Base-by-base conservation (phyloP, 2,329 filamentous ascomycete genomes). In the Venturia carpophila region DNA sequence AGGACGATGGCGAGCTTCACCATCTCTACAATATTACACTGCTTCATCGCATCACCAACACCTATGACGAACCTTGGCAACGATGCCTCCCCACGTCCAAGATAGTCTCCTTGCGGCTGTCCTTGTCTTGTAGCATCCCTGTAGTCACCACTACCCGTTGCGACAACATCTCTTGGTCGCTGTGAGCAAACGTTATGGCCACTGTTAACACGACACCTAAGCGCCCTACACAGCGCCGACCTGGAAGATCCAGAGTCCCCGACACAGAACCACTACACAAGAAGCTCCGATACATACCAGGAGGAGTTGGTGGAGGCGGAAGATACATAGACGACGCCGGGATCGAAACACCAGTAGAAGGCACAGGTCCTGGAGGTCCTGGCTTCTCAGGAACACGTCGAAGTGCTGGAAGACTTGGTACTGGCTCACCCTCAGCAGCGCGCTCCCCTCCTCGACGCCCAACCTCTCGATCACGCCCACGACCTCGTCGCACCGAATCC, bases 251-350 rank as follows among this genome's bases (percentile, higher is more conserved):
- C 27, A 56, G 60, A 30, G 55, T 42, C 1, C 30, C 60, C n/a
- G 52, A n/a, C 11, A 43, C 58, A 21, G 64, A 66, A 21, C 63
- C 66, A 10, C 65, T 67, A 30, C n/a, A 56, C 55, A 81, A 81
- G 75, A 75, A 75, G 71, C 75, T 76, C 67, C 79, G 76, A 76
- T 97, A 96, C 78, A 84, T 95, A 60, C 91, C 93, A 42, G 92
- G 92, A 60, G 92, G 91, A 3, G 88, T 91, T 66, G 91, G 91
- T 47, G 92, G 92, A 58, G 91, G 92, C 66, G 91, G 92, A 24
- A 82, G 92, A 73, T 96, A 92, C 75, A 80, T 94, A 43, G 90
- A 95, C 70, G 82, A 87, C 65, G 85, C 91, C 42, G 83, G 84
- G 63, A 79, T 82, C 67, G 85, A 88, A 68, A 83, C 82, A 52